Evolutionary conservation across 305 asterid genomes (phyloP), one percentile per base, ranked within the genome.

Genomic region (Fraxinus velutina): DNA sequence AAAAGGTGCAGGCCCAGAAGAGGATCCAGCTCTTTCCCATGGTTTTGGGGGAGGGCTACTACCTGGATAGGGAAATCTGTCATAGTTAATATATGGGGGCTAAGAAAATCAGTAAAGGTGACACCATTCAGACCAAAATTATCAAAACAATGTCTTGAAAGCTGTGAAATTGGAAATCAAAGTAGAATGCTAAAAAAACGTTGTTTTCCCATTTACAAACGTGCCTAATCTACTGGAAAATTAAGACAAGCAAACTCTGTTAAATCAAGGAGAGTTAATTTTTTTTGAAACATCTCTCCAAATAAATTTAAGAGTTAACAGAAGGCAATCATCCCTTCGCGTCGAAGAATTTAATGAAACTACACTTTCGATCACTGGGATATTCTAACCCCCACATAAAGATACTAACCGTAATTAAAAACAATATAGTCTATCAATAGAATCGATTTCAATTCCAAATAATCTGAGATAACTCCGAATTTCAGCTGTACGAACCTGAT

Each of bases 1-100:
- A 83, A 95, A 95, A 0, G 98, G 97, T 17, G 88, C 94, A 10
- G 95, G 90, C 13, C 95, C 98, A 17, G 99, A 94, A 22, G 98
- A 73, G 6, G 95, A 81, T 10, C 97, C 99, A 36, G 96, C 91
- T 84, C 90, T 88, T 85, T 95, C 99, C 99, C 99, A 95, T 24
- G 99, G 99, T 88, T 95, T 95, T 62, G 91, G 90, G 4, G 96
- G 97, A 77, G 97, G 87, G 73, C 84, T 80, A 81, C 85, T 88
- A 75, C 92, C 97, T 89, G 91, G 80, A 70, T 68, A 4, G 57
- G 1, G 6, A 83, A 79, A 50, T 79, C 10, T 79, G 74, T 72
- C 81, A 77, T 64, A 77, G 66, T 55, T 24, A 22, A 75, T 32
- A 55, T 78, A 75, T 29, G 24, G 34, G 21, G 44, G 76, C n/a